phyloP scores from a whole-genome alignment of 345 rosid genomes.

The Sapria himalayana region DNA sequence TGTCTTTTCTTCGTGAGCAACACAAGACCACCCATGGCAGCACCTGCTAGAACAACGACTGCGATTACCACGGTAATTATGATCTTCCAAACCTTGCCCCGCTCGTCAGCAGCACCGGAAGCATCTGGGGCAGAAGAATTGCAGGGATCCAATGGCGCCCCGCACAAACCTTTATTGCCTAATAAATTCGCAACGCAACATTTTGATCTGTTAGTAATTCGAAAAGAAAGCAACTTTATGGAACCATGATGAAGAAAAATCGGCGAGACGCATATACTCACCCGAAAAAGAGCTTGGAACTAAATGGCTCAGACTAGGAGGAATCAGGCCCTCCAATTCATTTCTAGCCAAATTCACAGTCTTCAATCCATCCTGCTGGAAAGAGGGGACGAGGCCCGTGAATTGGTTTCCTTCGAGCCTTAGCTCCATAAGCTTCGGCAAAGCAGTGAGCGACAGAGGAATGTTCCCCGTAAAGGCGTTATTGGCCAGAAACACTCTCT shows the following conservation, averaged over 20 bases:
- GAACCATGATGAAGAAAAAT: not conserved
- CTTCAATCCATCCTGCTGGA: constrained; percentile 17
- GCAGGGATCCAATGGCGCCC: constrained; percentile 30
- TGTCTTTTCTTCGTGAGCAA: constrained; percentile 8
- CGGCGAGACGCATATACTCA: not conserved
- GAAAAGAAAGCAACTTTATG: constrained; percentile 2
- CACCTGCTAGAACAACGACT: constrained; percentile 9
- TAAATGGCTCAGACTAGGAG: constrained; percentile 23
- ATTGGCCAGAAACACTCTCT: constrained; percentile 36
- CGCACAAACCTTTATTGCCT: constrained; percentile 50
- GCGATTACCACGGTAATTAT: constrained; percentile 12
- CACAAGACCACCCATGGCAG: constrained; percentile 10
- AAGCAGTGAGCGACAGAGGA: constrained; percentile 28
- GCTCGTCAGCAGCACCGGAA: not conserved
- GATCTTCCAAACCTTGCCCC: no score
- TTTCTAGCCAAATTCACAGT: constrained; percentile 33
- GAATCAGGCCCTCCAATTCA: constrained; percentile 53
- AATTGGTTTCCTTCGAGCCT: constrained; percentile 50
- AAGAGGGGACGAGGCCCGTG: constrained; percentile 31
- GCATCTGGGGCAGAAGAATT: constrained; percentile 4
- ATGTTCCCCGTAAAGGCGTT: constrained; percentile 31
- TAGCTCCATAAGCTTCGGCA: constrained; percentile 38
- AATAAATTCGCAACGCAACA: no score
- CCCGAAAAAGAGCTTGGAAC: constrained; percentile 36
- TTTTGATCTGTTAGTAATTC: not conserved